These are phyloP conservation scores for Penicillium coprophilum DNA, from an alignment of 495 filamentous ascomycete species.

Conservation along the genomic window DNA sequence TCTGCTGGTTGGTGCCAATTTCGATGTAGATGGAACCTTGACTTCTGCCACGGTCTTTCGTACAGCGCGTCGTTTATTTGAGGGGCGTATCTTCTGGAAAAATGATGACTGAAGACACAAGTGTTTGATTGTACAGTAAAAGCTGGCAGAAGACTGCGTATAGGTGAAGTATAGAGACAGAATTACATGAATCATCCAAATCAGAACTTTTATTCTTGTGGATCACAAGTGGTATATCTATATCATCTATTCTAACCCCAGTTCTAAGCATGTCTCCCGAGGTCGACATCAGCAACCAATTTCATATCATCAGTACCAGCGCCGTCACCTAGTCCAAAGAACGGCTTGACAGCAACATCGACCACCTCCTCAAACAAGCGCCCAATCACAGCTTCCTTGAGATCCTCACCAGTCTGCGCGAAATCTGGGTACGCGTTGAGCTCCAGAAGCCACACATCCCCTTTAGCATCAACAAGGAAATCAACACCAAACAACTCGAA, in stretches of 20 bases:
- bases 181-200: not conserved
- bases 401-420: slow-evolving; percentile 75
- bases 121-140: not conserved
- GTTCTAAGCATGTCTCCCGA: slow-evolving; percentile 49
- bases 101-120: slow-evolving; percentile 12
- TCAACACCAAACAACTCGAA: slow-evolving; percentile 94
- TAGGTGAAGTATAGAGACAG: not conserved
- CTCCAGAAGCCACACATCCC: slow-evolving; percentile 74
- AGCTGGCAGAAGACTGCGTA: not conserved
- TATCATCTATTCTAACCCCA: not conserved
- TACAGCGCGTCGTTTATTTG: slow-evolving; percentile 57
- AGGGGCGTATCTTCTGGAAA: slow-evolving; percentile 56
- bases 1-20: slow-evolving; percentile 53
- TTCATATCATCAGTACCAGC: slow-evolving; percentile 44
- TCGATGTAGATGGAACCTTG: slow-evolving; percentile 40
- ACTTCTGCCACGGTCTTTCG: slow-evolving; percentile 52
- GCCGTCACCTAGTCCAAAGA: slow-evolving; percentile 48
- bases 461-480: slow-evolving; percentile 72
- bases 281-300: slow-evolving; percentile 60
- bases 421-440: slow-evolving; percentile 98
- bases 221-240: slow-evolving; percentile 11
- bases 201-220: slow-evolving; percentile 10
- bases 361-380: slow-evolving; percentile 76
- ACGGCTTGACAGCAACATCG: slow-evolving; percentile 60
- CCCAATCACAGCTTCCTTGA: slow-evolving; percentile 62